Evolutionary conservation across 768 basidiomycete species (phyloP), one percentile per base, ranked within the genome.

Genomic region (Cystobasidium ongulense): DNA sequence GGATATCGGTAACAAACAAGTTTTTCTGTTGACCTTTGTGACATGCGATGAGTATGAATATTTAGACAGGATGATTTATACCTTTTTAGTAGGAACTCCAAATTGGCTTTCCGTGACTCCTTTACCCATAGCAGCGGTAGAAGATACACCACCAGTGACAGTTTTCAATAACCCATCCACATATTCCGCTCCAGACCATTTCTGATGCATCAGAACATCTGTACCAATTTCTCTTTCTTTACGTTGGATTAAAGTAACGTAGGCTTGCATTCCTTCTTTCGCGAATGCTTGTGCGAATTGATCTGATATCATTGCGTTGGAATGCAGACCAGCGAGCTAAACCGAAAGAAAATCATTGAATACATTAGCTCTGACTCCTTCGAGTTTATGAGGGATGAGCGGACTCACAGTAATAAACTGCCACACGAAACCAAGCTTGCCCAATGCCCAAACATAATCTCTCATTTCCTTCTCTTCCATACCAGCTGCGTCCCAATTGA

Each of bases 91-190:
- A 53, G 66, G 29, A 7, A 35, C 66, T 18, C 35, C 62, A 29
- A 73, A 72, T 23, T 65, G 67, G n/a, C 35, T 25, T 41, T 75
- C 73, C 4, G 68, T 74, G 10, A 61, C 57, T 13, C 95, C 95
- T 77, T 88, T 88, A 63, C 95, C 96, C 95, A 98, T 98, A n/a
- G 96, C 95, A n/a, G 94, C 87, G 11, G 95, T 98, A 61, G 92
- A 93, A 41, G 92, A 95, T 75, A 99, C 86, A 73, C 96, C 96
- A 29, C 96, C 96, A 39, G 96, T 99, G 70, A 97, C 91, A 7
- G 95, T 94, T 86, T 92, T 93, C 82, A 96, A 86, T 67, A 95
- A 81, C 76, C 87, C 88, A 81, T 96, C 93, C 39, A 90, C 90
- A 78, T 91, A 36, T 81, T 95, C 92, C 2, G 90, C 93, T 38